phyloP scores from a whole-genome alignment of 176 grass and related monocot species.

The Urochloa ruziziensis region DNA sequence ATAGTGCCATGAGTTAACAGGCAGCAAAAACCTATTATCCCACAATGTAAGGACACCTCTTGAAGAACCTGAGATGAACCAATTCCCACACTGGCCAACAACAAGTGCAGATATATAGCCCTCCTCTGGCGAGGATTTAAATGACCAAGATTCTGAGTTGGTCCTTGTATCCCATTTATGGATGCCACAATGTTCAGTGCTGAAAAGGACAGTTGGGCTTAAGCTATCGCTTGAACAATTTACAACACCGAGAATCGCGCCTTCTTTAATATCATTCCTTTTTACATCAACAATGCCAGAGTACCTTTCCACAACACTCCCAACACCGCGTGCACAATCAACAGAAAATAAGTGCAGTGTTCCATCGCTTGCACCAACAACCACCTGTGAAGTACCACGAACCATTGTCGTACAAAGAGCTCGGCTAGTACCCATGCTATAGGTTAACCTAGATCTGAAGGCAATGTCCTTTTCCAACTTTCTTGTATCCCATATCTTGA shows the following conservation, averaged over 20 bases:
- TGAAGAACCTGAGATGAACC: slow-evolving; percentile 97
- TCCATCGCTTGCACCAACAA: slow-evolving; percentile 81
- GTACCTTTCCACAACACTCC: slow-evolving; percentile 77
- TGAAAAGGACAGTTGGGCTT: slow-evolving; percentile 84
- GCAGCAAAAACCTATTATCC: slow-evolving; percentile 95
- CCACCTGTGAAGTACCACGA: slow-evolving; percentile 68
- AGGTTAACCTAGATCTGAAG: slow-evolving; percentile 93
- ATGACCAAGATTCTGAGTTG: slow-evolving; percentile 79
- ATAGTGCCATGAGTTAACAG: slow-evolving; percentile 95
- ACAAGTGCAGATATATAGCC: slow-evolving; percentile 81
- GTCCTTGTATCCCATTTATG: slow-evolving; percentile 88
- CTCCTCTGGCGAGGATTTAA: slow-evolving; percentile 69
- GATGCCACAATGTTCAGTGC: slow-evolving; percentile 73
- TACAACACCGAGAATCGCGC: slow-evolving; percentile 71
- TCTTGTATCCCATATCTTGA: slow-evolving; percentile 98
- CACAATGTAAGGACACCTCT: slow-evolving; percentile 90
- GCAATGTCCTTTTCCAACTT: slow-evolving; percentile 97
- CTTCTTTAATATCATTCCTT: slow-evolving; percentile 81
- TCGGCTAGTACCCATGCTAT: slow-evolving; percentile 62
- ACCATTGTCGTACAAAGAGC: slow-evolving; percentile 90
- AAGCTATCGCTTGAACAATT: slow-evolving; percentile 73
- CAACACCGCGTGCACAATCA: slow-evolving; percentile 78
- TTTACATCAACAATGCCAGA: slow-evolving; percentile 79
- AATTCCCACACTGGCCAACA: slow-evolving; percentile 89
- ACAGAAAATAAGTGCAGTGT: slow-evolving; percentile 83